phyloP scores from a whole-genome alignment of 139 green algal species.

The Pedinophyceae sp. region DNA sequence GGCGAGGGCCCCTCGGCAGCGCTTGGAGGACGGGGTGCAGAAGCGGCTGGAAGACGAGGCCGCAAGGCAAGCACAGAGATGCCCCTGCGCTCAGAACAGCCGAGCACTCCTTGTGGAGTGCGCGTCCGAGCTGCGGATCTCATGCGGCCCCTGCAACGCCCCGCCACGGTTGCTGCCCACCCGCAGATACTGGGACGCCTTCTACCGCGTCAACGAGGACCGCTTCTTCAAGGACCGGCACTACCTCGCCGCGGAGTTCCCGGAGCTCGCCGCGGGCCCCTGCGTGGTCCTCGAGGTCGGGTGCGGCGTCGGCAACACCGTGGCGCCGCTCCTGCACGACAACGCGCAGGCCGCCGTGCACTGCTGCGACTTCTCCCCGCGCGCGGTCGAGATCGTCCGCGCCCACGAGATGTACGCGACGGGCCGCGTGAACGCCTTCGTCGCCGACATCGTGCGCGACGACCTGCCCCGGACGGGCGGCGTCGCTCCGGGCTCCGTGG shows the following conservation, averaged over 20 bases:
- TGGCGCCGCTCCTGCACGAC: conserved; percentile 2
- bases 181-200: conserved; percentile 7
- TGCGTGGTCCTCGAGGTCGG: conserved; percentile 3
- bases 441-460: conserved; percentile 6
- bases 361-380: conserved; percentile 9
- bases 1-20: too few relatives aligned
- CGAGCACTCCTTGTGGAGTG: too few relatives aligned
- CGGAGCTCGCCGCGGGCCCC: neutral
- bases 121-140: too few relatives aligned
- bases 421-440: conserved; percentile 6
- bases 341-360: neutral
- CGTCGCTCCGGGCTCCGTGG: neutral
- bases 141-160: too few relatives aligned
- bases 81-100: too few relatives aligned
- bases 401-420: neutral
- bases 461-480: neutral
- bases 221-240: conserved; percentile 10
- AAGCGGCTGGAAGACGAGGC: too few relatives aligned
- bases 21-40: too few relatives aligned
- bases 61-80: too few relatives aligned
- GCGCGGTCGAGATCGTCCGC: conserved; percentile 1
- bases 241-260: conserved; percentile 9
- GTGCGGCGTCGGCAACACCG: conserved; percentile 8
- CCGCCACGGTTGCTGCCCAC: too few relatives aligned
- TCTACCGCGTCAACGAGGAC: conserved; percentile 2